These are phyloP conservation scores for Aspergillus puulaauensis DNA, from an alignment of 2,329 filamentous ascomycete genomes.

Conservation along the genomic window DNA sequence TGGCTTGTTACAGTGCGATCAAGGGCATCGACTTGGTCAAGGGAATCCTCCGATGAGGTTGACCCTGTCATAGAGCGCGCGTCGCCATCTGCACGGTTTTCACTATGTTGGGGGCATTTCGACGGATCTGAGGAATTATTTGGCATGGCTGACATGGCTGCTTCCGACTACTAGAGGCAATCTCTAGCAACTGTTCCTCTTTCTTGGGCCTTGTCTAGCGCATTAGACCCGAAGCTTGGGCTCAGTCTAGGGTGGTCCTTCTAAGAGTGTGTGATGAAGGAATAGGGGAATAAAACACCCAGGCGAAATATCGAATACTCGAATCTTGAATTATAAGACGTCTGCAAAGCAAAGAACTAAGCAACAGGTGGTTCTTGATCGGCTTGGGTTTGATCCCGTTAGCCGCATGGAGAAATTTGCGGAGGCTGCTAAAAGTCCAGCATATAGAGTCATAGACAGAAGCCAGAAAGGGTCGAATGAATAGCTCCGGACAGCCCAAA, in stretches of 20 bases:
- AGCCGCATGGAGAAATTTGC: neutral
- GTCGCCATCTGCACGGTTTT: slow-evolving; percentile 16
- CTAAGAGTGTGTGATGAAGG: neutral
- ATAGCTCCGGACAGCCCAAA: neutral
- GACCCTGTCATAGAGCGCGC: slow-evolving; percentile 28
- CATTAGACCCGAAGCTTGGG: neutral
- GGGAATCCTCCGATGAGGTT: slow-evolving; percentile 27
- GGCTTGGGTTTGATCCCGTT: neutral
- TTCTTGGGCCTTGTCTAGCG: neutral
- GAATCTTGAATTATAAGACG: neutral
- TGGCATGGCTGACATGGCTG: slow-evolving; percentile 24
- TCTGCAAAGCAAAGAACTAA: neutral
- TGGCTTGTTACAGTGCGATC: slow-evolving; percentile 27
- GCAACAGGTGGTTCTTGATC: neutral
- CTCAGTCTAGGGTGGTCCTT: neutral
- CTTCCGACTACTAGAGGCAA: neutral
- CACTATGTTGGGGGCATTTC: slow-evolving; percentile 21
- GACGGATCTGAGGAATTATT: slow-evolving; percentile 10
- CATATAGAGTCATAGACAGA: neutral
- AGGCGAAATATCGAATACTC: neutral
- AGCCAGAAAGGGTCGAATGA: no score
- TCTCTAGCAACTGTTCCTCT: neutral
- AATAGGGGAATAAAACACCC: neutral
- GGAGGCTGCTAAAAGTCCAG: neutral
- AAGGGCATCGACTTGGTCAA: slow-evolving; percentile 28